A percentile compares a stretch with the other conserved stretches of the same genome.
phyloP scores from a whole-genome alignment of 805 yeast species.

The Candida nanaspora region DNA sequence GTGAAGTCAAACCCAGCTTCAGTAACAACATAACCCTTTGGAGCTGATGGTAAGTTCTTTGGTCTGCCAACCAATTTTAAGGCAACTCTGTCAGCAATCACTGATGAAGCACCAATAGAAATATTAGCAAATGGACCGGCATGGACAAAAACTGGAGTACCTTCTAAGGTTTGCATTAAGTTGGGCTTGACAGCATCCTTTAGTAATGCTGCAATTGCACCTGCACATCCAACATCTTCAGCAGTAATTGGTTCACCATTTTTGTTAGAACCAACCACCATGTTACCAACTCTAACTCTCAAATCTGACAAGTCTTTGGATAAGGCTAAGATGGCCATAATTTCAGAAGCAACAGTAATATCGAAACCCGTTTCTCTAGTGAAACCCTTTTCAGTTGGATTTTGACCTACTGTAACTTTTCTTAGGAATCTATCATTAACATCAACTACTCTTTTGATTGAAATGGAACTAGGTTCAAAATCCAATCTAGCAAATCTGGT shows the following conservation, averaged over 20 bases:
- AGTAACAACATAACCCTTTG: constrained; percentile 72
- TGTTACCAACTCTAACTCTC: constrained; percentile 67
- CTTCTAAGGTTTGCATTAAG: constrained; percentile 82
- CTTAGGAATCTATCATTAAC: constrained; percentile 76
- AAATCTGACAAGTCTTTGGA: constrained; percentile 63
- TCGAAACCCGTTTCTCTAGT: constrained; percentile 74
- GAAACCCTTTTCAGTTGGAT: constrained; percentile 73
- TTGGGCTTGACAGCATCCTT: constrained; percentile 83
- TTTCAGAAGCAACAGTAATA: constrained; percentile 78
- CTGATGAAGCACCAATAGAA: constrained; percentile 81
- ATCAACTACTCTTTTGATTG: constrained; percentile 81
- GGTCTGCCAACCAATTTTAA: constrained; percentile 63
- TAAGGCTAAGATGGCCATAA: constrained; percentile 79
- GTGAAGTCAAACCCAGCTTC: constrained; percentile 90
- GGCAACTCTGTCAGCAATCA: constrained; percentile 77
- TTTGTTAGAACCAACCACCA: constrained; percentile 66
- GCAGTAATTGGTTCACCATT: constrained; percentile 71
- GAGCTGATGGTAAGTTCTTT: constrained; percentile 16
- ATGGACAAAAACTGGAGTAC: constrained; percentile 81
- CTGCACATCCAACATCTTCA: constrained; percentile 81
- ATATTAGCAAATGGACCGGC: constrained; percentile 89
- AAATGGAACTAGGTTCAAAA: constrained; percentile 72
- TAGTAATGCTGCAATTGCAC: constrained; percentile 75
- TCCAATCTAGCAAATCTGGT: constrained; percentile 59
- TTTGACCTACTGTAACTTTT: constrained; percentile 73